These are phyloP conservation scores for Closterium sp. DNA, from an alignment of 139 green algal species.

Conservation along the genomic window DNA sequence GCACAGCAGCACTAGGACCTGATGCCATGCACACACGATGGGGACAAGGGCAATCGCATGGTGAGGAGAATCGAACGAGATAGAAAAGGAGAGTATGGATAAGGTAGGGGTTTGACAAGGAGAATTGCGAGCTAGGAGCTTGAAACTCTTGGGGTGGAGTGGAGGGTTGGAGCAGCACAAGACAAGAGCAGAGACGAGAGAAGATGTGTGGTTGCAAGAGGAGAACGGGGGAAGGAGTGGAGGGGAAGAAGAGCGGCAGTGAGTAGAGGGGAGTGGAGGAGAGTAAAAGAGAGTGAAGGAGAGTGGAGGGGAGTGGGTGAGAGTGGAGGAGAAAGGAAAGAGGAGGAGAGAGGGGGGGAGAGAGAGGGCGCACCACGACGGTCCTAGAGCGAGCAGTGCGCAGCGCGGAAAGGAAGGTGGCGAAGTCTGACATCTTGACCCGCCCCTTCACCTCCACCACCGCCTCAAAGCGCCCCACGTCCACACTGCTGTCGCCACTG, in stretches of 20 bases:
- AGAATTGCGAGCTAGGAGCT: no score
- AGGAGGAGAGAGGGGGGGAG: background rate
- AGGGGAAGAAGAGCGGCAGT: background rate
- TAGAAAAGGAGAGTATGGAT: no score
- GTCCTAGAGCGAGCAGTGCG: conserved; percentile 11
- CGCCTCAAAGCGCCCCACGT: conserved; percentile 5
- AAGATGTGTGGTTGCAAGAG: no score
- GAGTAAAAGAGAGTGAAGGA: background rate
- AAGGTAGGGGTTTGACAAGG: no score
- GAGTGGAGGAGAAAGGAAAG: background rate
- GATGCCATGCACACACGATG: background rate
- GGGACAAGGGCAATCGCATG: no score
- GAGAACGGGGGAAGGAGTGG: background rate
- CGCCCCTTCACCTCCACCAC: conserved; percentile 36
- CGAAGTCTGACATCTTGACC: conserved; percentile 24
- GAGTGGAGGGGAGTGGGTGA: background rate
- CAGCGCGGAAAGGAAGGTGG: conserved; percentile 9
- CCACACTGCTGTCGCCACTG: conserved; percentile 13
- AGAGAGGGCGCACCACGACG: conserved; percentile 3
- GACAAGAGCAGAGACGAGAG: no score
- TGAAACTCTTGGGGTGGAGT: no score
- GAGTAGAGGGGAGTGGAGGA: background rate
- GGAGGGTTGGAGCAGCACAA: no score
- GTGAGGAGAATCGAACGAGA: no score
- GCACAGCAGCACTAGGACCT: background rate